phyloP scores from a whole-genome alignment of 2,329 filamentous ascomycete species.

The Monilinia fructigena region DNA sequence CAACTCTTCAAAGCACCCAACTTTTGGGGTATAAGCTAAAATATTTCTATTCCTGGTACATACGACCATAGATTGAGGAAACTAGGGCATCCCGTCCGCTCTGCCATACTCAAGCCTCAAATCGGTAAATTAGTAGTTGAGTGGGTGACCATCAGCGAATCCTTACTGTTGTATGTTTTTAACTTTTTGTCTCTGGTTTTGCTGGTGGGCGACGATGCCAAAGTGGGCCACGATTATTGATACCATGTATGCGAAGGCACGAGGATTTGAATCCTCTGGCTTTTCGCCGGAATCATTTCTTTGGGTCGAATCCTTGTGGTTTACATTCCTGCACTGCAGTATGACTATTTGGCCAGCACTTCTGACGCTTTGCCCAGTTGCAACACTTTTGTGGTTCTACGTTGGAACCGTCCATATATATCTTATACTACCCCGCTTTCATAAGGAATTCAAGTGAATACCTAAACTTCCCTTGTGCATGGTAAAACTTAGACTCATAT shows the following conservation, averaged over 20 bases:
- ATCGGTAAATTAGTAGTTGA: conserved; percentile 22
- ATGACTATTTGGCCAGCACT: background rate
- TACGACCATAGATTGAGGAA: conserved; percentile 18
- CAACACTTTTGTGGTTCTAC: background rate
- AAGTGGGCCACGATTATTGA: background rate
- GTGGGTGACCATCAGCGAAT: conserved; percentile 23
- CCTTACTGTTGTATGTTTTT: conserved; percentile 21
- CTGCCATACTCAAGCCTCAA: conserved; percentile 21
- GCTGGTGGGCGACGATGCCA: conserved; percentile 11
- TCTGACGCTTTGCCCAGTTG: background rate
- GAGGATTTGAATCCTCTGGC: background rate
- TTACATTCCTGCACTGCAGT: background rate
- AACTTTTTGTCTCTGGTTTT: background rate
- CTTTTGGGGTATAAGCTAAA: background rate
- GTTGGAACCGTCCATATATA: background rate
- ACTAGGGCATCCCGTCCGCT: conserved; percentile 22
- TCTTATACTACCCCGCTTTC: background rate
- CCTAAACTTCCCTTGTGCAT: background rate
- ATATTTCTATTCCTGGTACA: background rate
- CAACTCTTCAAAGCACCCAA: background rate
- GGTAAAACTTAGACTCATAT: background rate
- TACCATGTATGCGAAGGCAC: background rate
- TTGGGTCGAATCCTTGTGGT: background rate
- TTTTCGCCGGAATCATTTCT: too few relatives aligned
- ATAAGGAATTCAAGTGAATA: background rate